These are phyloP conservation scores for Limonium bicolor DNA, from an alignment of 148 eudicot species.

Conservation along the genomic window DNA sequence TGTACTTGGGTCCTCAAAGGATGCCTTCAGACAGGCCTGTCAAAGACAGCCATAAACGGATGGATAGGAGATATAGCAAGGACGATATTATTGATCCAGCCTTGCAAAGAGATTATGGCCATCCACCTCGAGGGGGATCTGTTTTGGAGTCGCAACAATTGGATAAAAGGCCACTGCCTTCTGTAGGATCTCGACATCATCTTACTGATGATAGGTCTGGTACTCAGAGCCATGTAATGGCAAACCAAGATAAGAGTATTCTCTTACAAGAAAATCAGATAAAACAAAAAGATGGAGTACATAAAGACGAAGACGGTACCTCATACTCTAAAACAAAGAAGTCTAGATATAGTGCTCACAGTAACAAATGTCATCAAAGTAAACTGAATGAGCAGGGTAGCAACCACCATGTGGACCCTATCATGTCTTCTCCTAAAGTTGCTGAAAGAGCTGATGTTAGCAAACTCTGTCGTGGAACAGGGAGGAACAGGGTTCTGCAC, in stretches of 20 bases:
- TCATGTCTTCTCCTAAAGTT: slow-evolving; percentile 9
- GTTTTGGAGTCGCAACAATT: slow-evolving; percentile 28
- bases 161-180: slow-evolving; percentile 25
- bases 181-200: slow-evolving; percentile 21
- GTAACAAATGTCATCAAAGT: slow-evolving; percentile 18
- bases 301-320: slow-evolving; percentile 23
- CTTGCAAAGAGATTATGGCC: slow-evolving; percentile 18
- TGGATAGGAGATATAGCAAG: slow-evolving; percentile 11
- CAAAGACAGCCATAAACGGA: slow-evolving; percentile 20
- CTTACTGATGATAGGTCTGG: slow-evolving; percentile 28
- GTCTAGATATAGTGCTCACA: slow-evolving; percentile 19
- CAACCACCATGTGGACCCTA: slow-evolving; percentile 19
- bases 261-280: slow-evolving; percentile 16
- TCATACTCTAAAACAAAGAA: slow-evolving; percentile 26
- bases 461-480: slow-evolving; percentile 26
- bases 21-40: slow-evolving; percentile 23
- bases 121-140: slow-evolving; percentile 20
- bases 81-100: slow-evolving; percentile 24
- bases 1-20: slow-evolving; percentile 17
- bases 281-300: slow-evolving; percentile 23
- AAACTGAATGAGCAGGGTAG: slow-evolving; percentile 25
- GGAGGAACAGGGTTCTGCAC: slow-evolving; percentile 26
- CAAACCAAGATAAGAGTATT: slow-evolving; percentile 21
- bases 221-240: too few relatives aligned
- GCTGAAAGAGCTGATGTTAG: slow-evolving; percentile 11